phyloP scores from a whole-genome alignment of 1,284 basidiomycete species.

The Ceraceosorus bombacis region DNA sequence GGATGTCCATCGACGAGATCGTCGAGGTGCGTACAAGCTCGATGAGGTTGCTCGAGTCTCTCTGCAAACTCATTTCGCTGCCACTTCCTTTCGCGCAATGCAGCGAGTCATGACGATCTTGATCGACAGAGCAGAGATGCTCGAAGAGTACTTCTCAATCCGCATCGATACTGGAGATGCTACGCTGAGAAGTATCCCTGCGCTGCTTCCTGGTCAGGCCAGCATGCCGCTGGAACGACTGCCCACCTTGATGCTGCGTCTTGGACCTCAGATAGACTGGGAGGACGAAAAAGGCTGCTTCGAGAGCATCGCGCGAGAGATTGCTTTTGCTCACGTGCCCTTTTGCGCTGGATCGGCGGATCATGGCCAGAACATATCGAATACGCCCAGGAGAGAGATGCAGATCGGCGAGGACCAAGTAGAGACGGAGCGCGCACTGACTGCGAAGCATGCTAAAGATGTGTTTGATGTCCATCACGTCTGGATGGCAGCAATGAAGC shows the following conservation, averaged over 20 bases:
- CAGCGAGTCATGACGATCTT: constrained; percentile 41
- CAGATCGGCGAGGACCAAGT: background rate
- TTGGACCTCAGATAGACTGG: constrained; percentile 70
- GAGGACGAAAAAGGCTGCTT: constrained; percentile 76
- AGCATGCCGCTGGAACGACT: constrained; percentile 66
- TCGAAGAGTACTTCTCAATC: constrained; percentile 84
- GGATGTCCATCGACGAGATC: constrained; percentile 54
- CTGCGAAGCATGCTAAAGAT: constrained; percentile 8
- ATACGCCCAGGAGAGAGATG: no score
- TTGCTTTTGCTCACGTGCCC: constrained; percentile 52
- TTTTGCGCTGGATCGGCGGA: constrained; percentile 49
- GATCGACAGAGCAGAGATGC: constrained; percentile 65
- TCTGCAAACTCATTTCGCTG: no score
- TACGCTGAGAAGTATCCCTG: constrained; percentile 65
- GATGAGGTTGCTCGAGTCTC: background rate
- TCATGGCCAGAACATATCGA: background rate
- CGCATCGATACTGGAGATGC: constrained; percentile 55
- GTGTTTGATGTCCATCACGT: constrained; percentile 21
- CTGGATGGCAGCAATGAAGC: constrained; percentile 22
- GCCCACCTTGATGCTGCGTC: constrained; percentile 35
- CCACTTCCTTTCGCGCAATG: background rate
- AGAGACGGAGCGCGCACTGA: background rate
- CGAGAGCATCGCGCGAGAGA: constrained; percentile 70
- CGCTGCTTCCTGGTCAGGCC: constrained; percentile 73
- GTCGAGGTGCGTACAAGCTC: constrained; percentile 53